Base-by-base conservation (phyloP, 139 green algal genomes). In the Micractinium conductrix region DNA sequence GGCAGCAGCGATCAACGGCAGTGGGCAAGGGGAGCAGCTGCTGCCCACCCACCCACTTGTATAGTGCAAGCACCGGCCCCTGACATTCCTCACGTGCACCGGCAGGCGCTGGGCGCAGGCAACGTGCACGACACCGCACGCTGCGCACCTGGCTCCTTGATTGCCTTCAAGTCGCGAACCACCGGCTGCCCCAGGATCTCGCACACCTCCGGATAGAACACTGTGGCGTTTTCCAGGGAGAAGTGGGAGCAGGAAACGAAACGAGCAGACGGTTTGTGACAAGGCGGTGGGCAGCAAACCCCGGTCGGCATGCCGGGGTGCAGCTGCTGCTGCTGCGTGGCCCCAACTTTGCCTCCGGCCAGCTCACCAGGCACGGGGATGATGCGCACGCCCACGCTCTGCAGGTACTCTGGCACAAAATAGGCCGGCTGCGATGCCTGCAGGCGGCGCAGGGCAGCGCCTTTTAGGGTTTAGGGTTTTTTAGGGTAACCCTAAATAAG, bases 121-220 rank as follows among this genome's bases (percentile, higher is more conserved):
- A n/a, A n/a, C n/a, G n/a, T n/a, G n/a, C n/a, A n/a, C n/a, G n/a
- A n/a, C n/a, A n/a, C n/a, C n/a, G n/a, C n/a, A n/a, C n/a, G n/a
- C n/a, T n/a, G n/a, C n/a, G n/a, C n/a, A n/a, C n/a, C n/a, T n/a
- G 35, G 38, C 67, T 45, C 53, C 67, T 86, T 63, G 22, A 94
- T 83, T 28, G 87, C 80, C 68, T 70, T 72, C 26, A 94, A 42
- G n/a, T 81, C 85, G 4, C 91, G 68, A 45, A 87, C 89, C 42
- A 94, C 91, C 37, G 42, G 84, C 78, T 91, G 9, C 5, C 91
- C 91, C 42, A 94, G 74, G 42, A 94, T 93, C 9, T 89, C 21
- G 26, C 53, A 89, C 1, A 88, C 88, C 7, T 94, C 88, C 17
- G 88, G 88, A 50, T 91, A 93, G 83, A 88, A 93, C 33, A 93